Conservation (phyloP, 2,329 filamentous ascomycete species). For the Verticillium albo-atrum region DNA sequence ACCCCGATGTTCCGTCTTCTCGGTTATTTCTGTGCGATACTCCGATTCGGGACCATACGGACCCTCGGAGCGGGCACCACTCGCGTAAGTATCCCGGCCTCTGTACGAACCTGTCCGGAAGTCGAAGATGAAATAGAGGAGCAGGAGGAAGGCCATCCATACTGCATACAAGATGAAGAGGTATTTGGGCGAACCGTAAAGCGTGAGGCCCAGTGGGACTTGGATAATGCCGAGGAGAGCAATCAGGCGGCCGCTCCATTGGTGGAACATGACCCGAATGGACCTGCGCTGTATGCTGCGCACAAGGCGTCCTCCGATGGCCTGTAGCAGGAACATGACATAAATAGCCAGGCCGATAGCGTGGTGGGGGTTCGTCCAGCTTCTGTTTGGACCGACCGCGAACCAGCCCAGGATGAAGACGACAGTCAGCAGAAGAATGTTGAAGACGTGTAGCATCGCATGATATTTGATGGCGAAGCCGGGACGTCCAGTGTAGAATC, state of each 20-base stretch:
- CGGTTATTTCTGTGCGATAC: slow-evolving; percentile 31
- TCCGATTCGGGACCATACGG: slow-evolving; percentile 34
- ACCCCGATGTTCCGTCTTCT: slow-evolving; percentile 19
- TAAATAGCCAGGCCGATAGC: slow-evolving; percentile 80
- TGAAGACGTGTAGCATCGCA: slow-evolving; percentile 68
- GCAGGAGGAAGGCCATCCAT: slow-evolving; percentile 67
- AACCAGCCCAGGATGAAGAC: slow-evolving; percentile 73
- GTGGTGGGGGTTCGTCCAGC: slow-evolving; percentile 77
- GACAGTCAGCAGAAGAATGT: slow-evolving; percentile 63
- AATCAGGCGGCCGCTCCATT: slow-evolving; percentile 77
- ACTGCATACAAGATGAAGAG: slow-evolving; percentile 84
- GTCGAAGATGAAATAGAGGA: slow-evolving; percentile 75
- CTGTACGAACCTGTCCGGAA: slow-evolving; percentile 58
- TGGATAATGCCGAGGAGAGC: slow-evolving; percentile 81
- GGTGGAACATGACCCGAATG: slow-evolving; percentile 65
- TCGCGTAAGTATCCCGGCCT: slow-evolving; percentile 48
- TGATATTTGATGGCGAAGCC: slow-evolving; percentile 64
- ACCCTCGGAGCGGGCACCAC: slow-evolving; percentile 54
- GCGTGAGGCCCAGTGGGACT: slow-evolving; percentile 79
- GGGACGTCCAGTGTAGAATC: slow-evolving; percentile 63
- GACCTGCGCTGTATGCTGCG: slow-evolving; percentile 45
- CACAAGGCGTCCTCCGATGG: slow-evolving; percentile 64
- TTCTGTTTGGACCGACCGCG: slow-evolving; percentile 68
- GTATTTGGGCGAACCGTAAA: slow-evolving; percentile 84
- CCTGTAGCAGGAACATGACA: slow-evolving; percentile 65